Conservation (phyloP, 176 grass and related monocot species). For the Melocanna baccifera region DNA sequence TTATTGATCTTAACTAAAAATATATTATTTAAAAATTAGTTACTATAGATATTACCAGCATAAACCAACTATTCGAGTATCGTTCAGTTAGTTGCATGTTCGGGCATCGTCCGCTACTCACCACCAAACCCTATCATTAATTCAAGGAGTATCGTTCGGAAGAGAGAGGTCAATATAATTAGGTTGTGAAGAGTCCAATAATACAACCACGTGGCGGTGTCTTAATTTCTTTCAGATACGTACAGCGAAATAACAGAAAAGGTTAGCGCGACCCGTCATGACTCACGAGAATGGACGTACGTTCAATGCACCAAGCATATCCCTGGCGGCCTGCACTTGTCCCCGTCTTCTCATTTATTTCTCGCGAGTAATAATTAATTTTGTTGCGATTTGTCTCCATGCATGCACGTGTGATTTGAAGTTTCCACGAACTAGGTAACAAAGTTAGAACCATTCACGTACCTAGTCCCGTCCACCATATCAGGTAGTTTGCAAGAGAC, state of each 20-base stretch:
- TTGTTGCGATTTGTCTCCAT: background rate
- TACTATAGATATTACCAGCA: too few relatives aligned
- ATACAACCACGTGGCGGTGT: background rate
- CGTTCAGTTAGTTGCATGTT: too few relatives aligned
- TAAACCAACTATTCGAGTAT: too few relatives aligned
- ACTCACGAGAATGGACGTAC: background rate
- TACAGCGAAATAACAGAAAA: background rate
- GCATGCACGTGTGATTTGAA: background rate
- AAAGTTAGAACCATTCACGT: background rate
- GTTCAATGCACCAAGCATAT: background rate
- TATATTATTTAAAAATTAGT: too few relatives aligned
- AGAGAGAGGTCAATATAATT: background rate
- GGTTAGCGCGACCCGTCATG: background rate
- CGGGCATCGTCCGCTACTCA: too few relatives aligned
- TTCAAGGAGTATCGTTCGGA: background rate
- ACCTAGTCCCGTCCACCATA: too few relatives aligned
- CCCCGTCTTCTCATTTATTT: background rate
- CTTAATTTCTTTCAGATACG: background rate
- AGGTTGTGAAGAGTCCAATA: background rate
- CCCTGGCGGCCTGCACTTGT: background rate
- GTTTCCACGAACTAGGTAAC: background rate
- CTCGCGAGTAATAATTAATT: background rate
- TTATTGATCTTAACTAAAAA: too few relatives aligned
- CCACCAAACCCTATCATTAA: background rate
- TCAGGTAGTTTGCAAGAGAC: too few relatives aligned